A percentile compares a stretch with the other conserved stretches of the same genome.
Conservation (phyloP, 768 basidiomycete species). For the Pleurotus eryngii region DNA sequence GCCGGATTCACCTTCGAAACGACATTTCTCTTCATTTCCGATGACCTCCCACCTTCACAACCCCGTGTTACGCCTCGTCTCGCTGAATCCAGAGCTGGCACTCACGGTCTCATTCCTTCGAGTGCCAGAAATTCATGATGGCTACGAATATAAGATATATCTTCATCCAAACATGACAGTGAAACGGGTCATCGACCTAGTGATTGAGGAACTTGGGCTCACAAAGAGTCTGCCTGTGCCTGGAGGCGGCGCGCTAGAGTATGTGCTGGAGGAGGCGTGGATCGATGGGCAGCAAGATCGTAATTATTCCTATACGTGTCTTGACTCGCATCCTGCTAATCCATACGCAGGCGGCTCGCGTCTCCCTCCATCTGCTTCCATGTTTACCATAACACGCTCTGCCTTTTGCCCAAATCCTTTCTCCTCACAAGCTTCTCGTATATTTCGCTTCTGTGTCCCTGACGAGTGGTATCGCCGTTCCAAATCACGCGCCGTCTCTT, state of each 20-base stretch:
- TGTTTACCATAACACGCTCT: conserved; percentile 41
- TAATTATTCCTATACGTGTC: conserved; percentile 27
- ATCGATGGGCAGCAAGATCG: conserved; percentile 48
- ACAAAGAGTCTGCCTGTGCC: conserved; percentile 61
- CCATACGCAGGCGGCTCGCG: conserved; percentile 38
- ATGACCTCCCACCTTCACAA: conserved; percentile 65
- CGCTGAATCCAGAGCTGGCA: conserved; percentile 58
- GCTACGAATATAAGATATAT: conserved; percentile 62
- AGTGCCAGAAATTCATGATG: conserved; percentile 77
- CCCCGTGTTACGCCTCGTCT: conserved; percentile 68
- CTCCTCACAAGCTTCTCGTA: conserved; percentile 37
- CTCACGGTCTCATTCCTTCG: conserved; percentile 55
- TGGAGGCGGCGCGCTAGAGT: conserved; percentile 67
- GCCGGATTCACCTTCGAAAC: conserved; percentile 29
- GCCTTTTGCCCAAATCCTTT: conserved; percentile 40
- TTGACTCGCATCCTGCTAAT: neutral
- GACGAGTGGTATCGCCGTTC: conserved; percentile 79
- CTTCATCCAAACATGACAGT: conserved; percentile 57
- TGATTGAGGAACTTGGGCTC: conserved; percentile 67
- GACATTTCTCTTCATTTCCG: conserved; percentile 69
- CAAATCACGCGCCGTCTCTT: conserved; percentile 50
- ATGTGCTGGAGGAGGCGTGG: conserved; percentile 72
- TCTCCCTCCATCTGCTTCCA: conserved; percentile 37
- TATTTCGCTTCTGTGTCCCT: conserved; percentile 66
- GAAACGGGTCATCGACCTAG: conserved; percentile 45